Evolutionary conservation across 371 early-diverging fungal species (phyloP).

Genomic region (Conidiobolus incongruus): DNA sequence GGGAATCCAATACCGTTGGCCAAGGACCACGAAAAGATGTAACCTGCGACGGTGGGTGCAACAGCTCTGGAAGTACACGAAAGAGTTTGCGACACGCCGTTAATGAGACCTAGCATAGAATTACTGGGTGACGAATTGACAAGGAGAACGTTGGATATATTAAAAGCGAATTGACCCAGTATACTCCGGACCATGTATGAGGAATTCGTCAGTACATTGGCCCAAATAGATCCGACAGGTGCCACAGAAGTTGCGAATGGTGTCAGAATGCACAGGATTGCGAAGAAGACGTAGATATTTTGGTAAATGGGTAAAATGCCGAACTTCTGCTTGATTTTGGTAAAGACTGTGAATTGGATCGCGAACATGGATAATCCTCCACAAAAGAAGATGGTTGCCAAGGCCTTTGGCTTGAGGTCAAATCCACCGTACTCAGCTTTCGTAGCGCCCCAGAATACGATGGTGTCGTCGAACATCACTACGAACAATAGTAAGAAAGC

Average conservation of each 20-base stretch:
- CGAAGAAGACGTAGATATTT: neutral
- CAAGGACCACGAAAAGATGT: constrained; percentile 34
- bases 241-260: too few species aligned
- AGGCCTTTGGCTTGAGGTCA: neutral
- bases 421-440: neutral
- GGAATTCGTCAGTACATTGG: too few species aligned
- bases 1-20: constrained; percentile 22
- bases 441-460: constrained; percentile 3
- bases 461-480: neutral
- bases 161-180: too few species aligned
- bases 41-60: constrained; percentile 42
- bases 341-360: neutral
- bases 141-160: too few species aligned
- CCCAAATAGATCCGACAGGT: too few species aligned
- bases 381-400: neutral
- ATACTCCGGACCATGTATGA: too few species aligned
- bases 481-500: neutral
- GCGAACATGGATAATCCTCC: neutral
- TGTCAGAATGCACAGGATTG: too few species aligned
- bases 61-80: constrained; percentile 33
- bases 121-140: too few species aligned
- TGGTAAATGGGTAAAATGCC: neutral
- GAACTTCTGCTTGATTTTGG: neutral
- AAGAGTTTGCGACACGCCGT: constrained; percentile 35
- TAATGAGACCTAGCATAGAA: constrained; percentile 28